These are phyloP conservation scores for Mycena haematopus DNA, from an alignment of 768 basidiomycete species.

Conservation along the genomic window DNA sequence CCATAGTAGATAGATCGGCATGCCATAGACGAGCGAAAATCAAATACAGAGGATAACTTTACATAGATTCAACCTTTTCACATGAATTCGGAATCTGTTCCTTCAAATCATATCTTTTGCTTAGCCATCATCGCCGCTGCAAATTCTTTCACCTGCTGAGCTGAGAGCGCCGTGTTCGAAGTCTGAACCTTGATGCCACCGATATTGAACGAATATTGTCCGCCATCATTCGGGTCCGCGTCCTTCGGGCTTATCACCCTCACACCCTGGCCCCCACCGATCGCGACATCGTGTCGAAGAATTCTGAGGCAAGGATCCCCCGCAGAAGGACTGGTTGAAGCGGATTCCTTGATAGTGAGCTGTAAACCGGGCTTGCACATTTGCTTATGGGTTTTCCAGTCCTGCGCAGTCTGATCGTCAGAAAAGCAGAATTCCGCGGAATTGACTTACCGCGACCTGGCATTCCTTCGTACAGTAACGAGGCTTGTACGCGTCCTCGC, in stretches of 20 bases:
- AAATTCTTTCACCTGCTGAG: neutral
- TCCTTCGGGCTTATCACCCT: neutral
- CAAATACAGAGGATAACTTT: too few species aligned
- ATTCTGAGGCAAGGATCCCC: neutral
- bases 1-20: too few species aligned
- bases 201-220: neutral
- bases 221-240: neutral
- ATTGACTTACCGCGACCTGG: neutral
- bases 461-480: constrained; percentile 17
- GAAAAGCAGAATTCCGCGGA: neutral
- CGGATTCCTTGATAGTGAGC: neutral
- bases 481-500: constrained; percentile 13
- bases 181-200: neutral
- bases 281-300: too few species aligned
- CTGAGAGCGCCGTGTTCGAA: neutral
- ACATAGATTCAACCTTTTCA: too few species aligned
- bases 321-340: neutral
- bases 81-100: too few species aligned
- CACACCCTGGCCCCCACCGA: neutral
- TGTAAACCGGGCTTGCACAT: constrained; percentile 9
- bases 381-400: constrained; percentile 6
- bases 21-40: too few species aligned
- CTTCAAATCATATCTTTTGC: too few species aligned
- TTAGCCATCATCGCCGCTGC: neutral
- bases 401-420: neutral